A percentile compares a stretch with the other conserved stretches of the same genome.
phyloP scores from a whole-genome alignment of 495 filamentous ascomycete genomes.

The Cercophora samala region DNA sequence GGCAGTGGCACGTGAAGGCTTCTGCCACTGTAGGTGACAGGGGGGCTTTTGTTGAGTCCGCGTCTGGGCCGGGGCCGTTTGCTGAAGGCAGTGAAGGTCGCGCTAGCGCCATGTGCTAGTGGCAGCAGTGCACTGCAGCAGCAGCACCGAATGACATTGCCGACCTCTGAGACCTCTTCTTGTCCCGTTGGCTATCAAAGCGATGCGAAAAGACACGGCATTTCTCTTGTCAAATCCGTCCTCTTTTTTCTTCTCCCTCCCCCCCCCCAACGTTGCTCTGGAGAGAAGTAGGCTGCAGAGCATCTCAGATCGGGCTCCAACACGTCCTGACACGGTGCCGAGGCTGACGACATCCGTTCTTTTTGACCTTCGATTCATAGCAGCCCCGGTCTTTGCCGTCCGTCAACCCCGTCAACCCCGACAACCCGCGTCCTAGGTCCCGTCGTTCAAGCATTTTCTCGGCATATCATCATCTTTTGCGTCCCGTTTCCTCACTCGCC shows the following conservation, averaged over 20 bases:
- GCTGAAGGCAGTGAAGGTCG: slow-evolving; percentile 6
- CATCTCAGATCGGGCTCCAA: slow-evolving; percentile 24
- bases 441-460: slow-evolving; percentile 16
- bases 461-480: slow-evolving; percentile 13
- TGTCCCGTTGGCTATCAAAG: slow-evolving; percentile 3
- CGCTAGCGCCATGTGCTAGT: slow-evolving; percentile 21
- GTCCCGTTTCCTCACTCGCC: not conserved
- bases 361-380: slow-evolving; percentile 14
- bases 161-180: slow-evolving; percentile 7
- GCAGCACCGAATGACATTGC: slow-evolving; percentile 8
- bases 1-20: slow-evolving; percentile 22
- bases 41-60: slow-evolving; percentile 22
- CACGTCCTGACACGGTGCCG: slow-evolving; percentile 13
- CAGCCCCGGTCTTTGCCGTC: slow-evolving; percentile 18
- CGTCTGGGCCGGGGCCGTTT: slow-evolving; percentile 8
- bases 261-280: not conserved
- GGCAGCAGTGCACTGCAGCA: slow-evolving; percentile 4
- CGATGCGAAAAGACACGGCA: slow-evolving; percentile 16
- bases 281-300: slow-evolving; percentile 2
- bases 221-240: slow-evolving; percentile 17
- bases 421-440: not conserved
- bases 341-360: slow-evolving; percentile 26
- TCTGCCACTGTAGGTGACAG: slow-evolving; percentile 8
- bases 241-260: slow-evolving; percentile 15
- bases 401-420: slow-evolving; percentile 12